Base-by-base conservation (phyloP, 306 rosid species). In the Casuarina cunninghamiana region DNA sequence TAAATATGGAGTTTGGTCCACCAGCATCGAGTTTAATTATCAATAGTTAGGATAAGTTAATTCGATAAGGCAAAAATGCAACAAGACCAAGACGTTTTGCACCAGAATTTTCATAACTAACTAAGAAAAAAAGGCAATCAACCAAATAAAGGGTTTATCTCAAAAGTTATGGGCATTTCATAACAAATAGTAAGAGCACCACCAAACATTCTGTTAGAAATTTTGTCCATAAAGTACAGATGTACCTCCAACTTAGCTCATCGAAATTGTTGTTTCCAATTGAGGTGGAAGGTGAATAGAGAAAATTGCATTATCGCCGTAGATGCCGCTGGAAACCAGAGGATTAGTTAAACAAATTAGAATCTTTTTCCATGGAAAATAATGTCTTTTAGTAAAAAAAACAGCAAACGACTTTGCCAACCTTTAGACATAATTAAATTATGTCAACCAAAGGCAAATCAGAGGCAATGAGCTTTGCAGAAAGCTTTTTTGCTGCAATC, bases 261-360 rank as follows among this genome's bases (percentile, higher is more conserved):
- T 69, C 61, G 67, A 79, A 51, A 42, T 46, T 72, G 42, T 2
- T 16, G 10, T 76, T 53, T 72, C 73, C 51, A 66, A 73, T 72
- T 65, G 87, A 81, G 72, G 43, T 68, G 76, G 35, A 58, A 15
- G 69, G 77, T 70, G 48, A 60, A 69, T 55, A 42, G 17, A 15
- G 19, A 73, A 60, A 72, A 54, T 50, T 77, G 46, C 19, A 83
- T 63, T 84, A 85, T 82, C 87, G 85, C 65, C 93, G 88, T 16
- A 93, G 81, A 67, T 87, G 91, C 69, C 96, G 91, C 97, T 90
- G 96, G 74, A 87, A 82, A 43, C 61, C 26, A 79, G 44, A 83
- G 45, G 41, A 50, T 42, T 41, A n/a, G 45, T 77, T 69, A 69
- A 44, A 72, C 69, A 53, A 82, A 10, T 48, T 35, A 1, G 58